Base-by-base conservation (phyloP, 352 stramenopile species). In the Globisporangium orthogonon region DNA sequence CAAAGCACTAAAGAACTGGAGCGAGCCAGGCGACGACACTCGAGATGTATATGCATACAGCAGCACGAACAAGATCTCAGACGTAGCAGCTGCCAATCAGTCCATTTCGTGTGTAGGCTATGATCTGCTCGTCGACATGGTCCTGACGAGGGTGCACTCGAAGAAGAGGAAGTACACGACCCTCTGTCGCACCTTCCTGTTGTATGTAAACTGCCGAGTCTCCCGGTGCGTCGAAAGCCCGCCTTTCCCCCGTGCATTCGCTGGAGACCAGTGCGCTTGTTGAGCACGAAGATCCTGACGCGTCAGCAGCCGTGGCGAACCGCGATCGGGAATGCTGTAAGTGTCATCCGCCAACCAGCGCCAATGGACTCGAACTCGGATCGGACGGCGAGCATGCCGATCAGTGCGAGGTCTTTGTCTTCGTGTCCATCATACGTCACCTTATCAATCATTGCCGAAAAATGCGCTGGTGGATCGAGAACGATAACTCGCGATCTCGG, bases 201-300 rank as follows among this genome's bases (percentile, higher is more conserved):
- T 31, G 35, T 49, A 60, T 18, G 43, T 48, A 43, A 60, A 60
- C n/a, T 41, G 18, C 6, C 54, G 54, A 30, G 39, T 60, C 31
- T 60, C 54, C 54, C 54, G 2, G 37, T 60, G 43, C 45, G 52
- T 6, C 17, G 18, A 10, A 60, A 60, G 33, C 54, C 37, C 37
- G 10, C 54, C n/a, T 52, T 48, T 3, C 45, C 45, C 45, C 49
- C 54, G 46, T 60, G 54, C 31, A 28, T 48, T 6, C 45, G 45
- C 23, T 60, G 54, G 45, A 60, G 50, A 18, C 54, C 54, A 13
- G 37, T 28, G 33, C 54, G 54, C 54, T 60, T 54, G 54, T 60
- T 60, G 45, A 60, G 44, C 45, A 60, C 44, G 10, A 60, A 53
- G 44, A 60, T 52, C 46, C 52, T 53, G 33, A 10, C 54, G n/a